These are phyloP conservation scores for Ceratocystis cubensis DNA, from an alignment of 2,329 filamentous ascomycete species.

Conservation along the genomic window DNA sequence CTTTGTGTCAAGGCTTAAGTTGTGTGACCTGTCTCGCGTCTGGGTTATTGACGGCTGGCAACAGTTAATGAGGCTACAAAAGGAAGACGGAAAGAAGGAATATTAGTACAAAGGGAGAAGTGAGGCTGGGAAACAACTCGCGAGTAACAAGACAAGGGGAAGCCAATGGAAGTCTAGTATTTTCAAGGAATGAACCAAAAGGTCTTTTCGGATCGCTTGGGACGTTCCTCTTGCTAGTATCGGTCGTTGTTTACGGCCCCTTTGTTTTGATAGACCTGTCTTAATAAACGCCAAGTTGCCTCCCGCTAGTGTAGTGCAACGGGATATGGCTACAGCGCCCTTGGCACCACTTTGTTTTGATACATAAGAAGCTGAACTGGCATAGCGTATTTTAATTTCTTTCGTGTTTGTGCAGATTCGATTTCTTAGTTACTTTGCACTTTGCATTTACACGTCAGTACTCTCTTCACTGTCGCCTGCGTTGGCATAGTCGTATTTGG, in stretches of 20 bases:
- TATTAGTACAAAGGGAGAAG: background rate
- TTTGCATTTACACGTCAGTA: background rate
- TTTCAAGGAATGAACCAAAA: conserved; percentile 3
- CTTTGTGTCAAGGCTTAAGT: background rate
- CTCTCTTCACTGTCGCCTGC: background rate
- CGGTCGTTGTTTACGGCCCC: background rate
- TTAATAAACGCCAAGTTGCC: conserved; percentile 5
- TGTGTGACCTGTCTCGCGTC: background rate
- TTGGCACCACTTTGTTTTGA: background rate
- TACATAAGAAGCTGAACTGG: background rate
- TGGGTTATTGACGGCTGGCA: background rate
- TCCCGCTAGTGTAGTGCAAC: conserved; percentile 5
- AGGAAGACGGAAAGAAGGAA: background rate
- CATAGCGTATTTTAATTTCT: background rate
- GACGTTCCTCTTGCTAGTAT: background rate
- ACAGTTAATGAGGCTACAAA: background rate
- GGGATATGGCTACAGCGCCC: background rate
- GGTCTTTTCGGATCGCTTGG: background rate
- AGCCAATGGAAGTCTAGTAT: conserved; percentile 1
- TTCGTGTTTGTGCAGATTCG: background rate
- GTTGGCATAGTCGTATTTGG: background rate
- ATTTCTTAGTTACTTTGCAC: background rate
- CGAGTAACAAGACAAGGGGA: conserved; percentile 5
- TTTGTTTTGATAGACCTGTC: conserved; percentile 4
- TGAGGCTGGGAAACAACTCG: background rate